Percentiles rank a stretch among this genome's conserved stretches.
Conservation (phyloP, 2,329 filamentous ascomycete genomes). For the Cephalotrichum gorgonifer region DNA sequence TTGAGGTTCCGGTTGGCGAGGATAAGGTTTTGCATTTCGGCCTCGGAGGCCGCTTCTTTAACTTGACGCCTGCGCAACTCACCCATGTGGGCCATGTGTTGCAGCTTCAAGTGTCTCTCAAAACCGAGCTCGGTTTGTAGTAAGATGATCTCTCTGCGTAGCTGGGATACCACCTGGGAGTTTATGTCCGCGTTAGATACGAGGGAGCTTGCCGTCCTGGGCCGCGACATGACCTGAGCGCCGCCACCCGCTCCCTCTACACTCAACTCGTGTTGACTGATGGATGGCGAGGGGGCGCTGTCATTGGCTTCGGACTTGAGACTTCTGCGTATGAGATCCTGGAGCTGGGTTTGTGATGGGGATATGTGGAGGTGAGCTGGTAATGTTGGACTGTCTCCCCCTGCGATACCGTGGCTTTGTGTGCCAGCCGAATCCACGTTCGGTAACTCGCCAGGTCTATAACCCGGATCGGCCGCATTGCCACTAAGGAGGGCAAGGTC, state of each 20-base stretch:
- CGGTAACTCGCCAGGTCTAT: constrained; percentile 36
- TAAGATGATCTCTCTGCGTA: constrained; percentile 66
- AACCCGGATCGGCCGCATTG: background rate
- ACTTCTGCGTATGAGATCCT: constrained; percentile 49
- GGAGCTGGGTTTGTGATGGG: constrained; percentile 43
- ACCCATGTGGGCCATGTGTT: constrained; percentile 73
- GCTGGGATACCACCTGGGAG: constrained; percentile 37
- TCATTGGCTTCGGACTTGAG: constrained; percentile 46
- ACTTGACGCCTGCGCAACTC: constrained; percentile 66
- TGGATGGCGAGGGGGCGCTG: constrained; percentile 42
- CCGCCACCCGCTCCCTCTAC: constrained; percentile 25
- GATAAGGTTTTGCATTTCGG: constrained; percentile 72
- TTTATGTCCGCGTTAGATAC: constrained; percentile 19
- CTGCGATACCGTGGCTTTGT: constrained; percentile 24
- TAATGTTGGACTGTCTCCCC: constrained; percentile 53
- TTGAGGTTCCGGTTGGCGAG: constrained; percentile 66
- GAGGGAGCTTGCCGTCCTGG: constrained; percentile 13
- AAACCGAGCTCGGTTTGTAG: constrained; percentile 75
- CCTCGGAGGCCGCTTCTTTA: constrained; percentile 66
- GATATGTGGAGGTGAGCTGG: constrained; percentile 37
- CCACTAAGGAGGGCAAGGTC: constrained; percentile 25
- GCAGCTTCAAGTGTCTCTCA: constrained; percentile 73
- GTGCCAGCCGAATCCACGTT: constrained; percentile 33
- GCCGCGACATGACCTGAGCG: constrained; percentile 16
- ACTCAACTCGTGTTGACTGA: constrained; percentile 37